phyloP scores from a whole-genome alignment of 345 rosid species.

The Bruguiera gymnorhiza region DNA sequence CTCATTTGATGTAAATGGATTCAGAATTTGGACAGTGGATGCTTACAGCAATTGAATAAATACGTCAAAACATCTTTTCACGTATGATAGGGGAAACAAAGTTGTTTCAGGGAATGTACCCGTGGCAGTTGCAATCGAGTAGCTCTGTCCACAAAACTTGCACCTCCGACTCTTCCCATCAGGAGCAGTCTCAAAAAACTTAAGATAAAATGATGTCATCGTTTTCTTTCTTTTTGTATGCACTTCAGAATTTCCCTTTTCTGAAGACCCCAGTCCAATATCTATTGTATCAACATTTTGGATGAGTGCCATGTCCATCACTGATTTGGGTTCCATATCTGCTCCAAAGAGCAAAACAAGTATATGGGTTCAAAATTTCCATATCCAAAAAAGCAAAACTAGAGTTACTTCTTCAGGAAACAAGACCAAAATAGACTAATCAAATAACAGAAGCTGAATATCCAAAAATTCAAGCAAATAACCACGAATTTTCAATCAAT shows the following conservation, averaged over 20 bases:
- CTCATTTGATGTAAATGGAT: background rate
- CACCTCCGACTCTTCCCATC: conserved; percentile 87
- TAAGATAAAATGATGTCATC: conserved; percentile 94
- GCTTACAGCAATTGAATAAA: background rate
- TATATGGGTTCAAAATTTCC: background rate
- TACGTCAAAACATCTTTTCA: background rate
- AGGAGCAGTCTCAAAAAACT: conserved; percentile 75
- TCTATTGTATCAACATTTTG: conserved; percentile 58
- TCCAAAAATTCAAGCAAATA: background rate
- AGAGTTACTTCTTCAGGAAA: background rate
- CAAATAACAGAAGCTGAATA: background rate
- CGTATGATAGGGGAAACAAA: background rate
- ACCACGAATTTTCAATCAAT: too few species aligned
- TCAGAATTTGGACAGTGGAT: background rate
- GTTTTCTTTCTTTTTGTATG: conserved; percentile 84
- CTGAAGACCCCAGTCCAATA: conserved; percentile 72
- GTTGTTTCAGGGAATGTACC: conserved; percentile 37
- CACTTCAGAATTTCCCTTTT: conserved; percentile 45
- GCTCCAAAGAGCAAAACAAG: conserved; percentile 25
- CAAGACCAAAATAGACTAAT: background rate
- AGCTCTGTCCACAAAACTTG: conserved; percentile 92
- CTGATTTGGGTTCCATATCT: conserved; percentile 77
- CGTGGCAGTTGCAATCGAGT: conserved; percentile 91
- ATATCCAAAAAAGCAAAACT: background rate
- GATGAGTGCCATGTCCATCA: conserved; percentile 66